Percentiles rank a stretch among this genome's conserved stretches.
Evolutionary conservation across 2,329 filamentous ascomycete genomes (phyloP).

Genomic region (Xylariaceae sp.): DNA sequence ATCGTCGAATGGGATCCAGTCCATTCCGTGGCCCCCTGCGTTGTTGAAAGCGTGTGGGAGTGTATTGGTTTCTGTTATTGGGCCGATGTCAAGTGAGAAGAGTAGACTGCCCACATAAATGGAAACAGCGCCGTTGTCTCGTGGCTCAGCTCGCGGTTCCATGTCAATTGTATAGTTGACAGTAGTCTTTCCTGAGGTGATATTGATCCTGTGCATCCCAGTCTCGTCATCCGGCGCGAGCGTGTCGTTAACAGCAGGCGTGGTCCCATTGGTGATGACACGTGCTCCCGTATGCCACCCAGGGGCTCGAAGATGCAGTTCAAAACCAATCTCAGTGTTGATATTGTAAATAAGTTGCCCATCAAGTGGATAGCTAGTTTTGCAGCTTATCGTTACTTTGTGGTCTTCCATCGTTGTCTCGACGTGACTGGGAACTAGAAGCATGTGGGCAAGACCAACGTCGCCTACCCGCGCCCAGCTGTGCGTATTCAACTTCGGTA

Average conservation of each 20-base stretch:
- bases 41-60: not conserved
- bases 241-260: not conserved
- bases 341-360: not conserved
- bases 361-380: slow-evolving; percentile 1
- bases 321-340: not conserved
- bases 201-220: not conserved
- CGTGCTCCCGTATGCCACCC: not conserved
- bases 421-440: slow-evolving; percentile 44
- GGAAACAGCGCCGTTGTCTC: not conserved
- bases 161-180: slow-evolving; percentile 28
- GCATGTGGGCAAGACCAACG: slow-evolving; percentile 45
- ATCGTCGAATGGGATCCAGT: not conserved
- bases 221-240: not conserved
- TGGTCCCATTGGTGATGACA: not conserved
- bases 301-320: not conserved
- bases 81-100: slow-evolving; percentile 1
- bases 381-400: slow-evolving; percentile 33
- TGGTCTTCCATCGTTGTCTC: slow-evolving; percentile 34
- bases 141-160: not conserved
- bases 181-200: not conserved
- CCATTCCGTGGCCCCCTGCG: not conserved
- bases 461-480: slow-evolving; percentile 41
- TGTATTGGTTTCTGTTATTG: not conserved
- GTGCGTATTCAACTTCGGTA: slow-evolving; percentile 47
- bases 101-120: slow-evolving; percentile 1